Base-by-base conservation (phyloP, 345 rosid genomes). In the Aegle marmelos region DNA sequence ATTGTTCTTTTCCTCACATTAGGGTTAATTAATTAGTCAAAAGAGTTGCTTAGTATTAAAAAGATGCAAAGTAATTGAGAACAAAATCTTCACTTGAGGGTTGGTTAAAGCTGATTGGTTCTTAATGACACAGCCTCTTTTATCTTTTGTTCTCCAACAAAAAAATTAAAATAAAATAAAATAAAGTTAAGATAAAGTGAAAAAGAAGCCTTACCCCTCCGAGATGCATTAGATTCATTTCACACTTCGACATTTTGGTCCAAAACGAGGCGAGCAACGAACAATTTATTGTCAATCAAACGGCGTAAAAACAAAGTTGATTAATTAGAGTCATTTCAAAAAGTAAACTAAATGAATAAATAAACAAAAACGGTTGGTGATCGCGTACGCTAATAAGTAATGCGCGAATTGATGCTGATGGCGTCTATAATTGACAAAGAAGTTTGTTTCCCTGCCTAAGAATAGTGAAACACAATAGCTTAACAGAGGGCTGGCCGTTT, bases 1-100 rank as follows among this genome's bases (percentile, higher is more conserved):
- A 24, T 19, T 66, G 31, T 63, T 41, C 22, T 13, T 31, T 28
- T 57, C 64, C 21, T 13, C 2, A 16, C 2, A 6, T 9, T 17
- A 13, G 2, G 36, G n/a, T 69, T n/a, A 67, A 45, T 75, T 80
- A 79, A 45, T 75, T 80, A 79, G 84, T 87, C 86, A 87, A 87
- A 81, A 65, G 77, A 30, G 76, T 77, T 68, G 86, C 83, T 85
- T 81, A 78, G 50, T 70, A 45, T 81, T 73, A 60, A 77, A 80
- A 75, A 75, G 76, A 79, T 79, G 77, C 76, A 16, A 54, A 79
- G 67, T n/a, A 27, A 61, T 1, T 1, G 13, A 62, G 86, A 85
- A 87, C 76, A 65, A 85, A 79, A 87, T 81, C 81, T 66, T 24
- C 2, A 45, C 69, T 19, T 33, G 0, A 78, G 28, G 63, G 69